Conservation (phyloP, 495 filamentous ascomycete genomes). For the Trichoderma reesei region DNA sequence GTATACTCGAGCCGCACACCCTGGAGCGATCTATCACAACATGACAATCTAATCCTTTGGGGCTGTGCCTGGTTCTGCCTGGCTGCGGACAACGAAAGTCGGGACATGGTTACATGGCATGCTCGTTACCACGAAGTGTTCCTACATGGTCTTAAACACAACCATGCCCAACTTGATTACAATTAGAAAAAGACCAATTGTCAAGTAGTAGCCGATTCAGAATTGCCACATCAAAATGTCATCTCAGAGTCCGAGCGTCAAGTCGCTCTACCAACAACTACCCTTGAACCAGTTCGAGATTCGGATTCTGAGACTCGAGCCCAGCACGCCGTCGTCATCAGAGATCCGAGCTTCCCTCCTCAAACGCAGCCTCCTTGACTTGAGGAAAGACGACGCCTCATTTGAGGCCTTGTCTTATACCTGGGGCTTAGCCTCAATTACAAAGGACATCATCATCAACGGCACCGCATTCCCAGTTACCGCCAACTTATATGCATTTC, state of each 20-base stretch:
- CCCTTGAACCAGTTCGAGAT: not conserved
- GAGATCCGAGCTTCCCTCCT: not conserved
- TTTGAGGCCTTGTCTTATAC: not conserved
- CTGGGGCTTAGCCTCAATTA: not conserved
- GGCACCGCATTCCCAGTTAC: not conserved
- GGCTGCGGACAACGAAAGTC: too few species aligned
- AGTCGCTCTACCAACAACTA: not conserved
- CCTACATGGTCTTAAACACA: too few species aligned
- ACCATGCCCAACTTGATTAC: too few species aligned
- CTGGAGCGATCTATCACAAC: too few species aligned
- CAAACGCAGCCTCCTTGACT: not conserved
- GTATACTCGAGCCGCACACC: too few species aligned
- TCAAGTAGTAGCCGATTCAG: too few species aligned
- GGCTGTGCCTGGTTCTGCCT: too few species aligned
- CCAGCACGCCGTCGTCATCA: not conserved
- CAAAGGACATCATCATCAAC: not conserved
- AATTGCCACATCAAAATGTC: not conserved
- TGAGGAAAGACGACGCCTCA: not conserved
- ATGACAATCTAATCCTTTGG: too few species aligned
- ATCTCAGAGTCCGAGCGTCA: not conserved
- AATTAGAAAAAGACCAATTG: too few species aligned
- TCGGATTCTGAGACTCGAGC: not conserved
- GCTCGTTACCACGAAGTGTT: too few species aligned
- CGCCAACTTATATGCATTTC: not conserved
- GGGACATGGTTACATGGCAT: too few species aligned